phyloP scores from a whole-genome alignment of 192 early-diverging fungal genomes.

The Ambispora gerdemannii region DNA sequence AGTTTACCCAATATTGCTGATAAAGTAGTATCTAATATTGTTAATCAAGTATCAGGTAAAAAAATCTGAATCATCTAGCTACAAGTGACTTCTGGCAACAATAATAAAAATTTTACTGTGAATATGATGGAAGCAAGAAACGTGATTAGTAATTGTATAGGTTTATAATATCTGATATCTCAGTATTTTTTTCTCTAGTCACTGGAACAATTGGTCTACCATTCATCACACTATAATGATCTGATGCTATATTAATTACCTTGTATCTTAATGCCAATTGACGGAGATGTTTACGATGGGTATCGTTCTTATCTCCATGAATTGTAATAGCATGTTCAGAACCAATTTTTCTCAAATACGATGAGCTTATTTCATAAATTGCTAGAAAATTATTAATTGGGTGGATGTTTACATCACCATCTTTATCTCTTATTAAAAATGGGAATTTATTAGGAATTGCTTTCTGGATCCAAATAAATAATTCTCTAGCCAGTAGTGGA shows the following conservation, averaged over 20 bases:
- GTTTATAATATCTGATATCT: not conserved
- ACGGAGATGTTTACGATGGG: not conserved
- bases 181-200: not conserved
- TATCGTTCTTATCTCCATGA: constrained; percentile 14
- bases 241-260: not conserved
- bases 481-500: constrained; percentile 9
- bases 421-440: constrained; percentile 9
- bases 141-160: constrained; percentile 1
- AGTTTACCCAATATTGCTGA: constrained; percentile 12
- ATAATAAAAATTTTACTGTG: constrained; percentile 13
- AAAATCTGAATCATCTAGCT: constrained; percentile 2
- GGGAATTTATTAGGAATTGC: constrained; percentile 1
- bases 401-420: not conserved
- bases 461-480: constrained; percentile 10
- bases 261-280: constrained; percentile 11
- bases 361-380: constrained; percentile 1
- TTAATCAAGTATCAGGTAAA: constrained; percentile 8
- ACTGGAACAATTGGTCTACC: not conserved
- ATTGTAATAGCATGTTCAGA: constrained; percentile 6
- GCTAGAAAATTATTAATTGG: not conserved
- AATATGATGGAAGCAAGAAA: constrained; percentile 1
- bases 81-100: not conserved
- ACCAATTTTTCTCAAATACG: constrained; percentile 5
- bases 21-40: constrained; percentile 6
- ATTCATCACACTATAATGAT: constrained; percentile 17